Percentiles rank a stretch among this genome's conserved stretches.
phyloP scores from a whole-genome alignment of 305 asterid species.

The Caryopteris hybrid region DNA sequence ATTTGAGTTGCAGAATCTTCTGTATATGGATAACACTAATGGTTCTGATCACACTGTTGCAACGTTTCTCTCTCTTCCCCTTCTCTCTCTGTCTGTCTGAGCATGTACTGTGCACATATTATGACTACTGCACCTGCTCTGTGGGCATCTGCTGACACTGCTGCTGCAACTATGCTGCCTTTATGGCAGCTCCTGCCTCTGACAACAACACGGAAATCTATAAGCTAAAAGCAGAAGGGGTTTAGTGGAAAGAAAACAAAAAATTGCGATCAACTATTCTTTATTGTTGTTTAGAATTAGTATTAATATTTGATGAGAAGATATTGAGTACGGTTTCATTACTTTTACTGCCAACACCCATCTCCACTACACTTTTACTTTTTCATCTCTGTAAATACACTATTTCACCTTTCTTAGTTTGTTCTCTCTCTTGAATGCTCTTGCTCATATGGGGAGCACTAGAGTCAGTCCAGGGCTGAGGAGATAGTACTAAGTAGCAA shows the following conservation, averaged over 20 bases:
- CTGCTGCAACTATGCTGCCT: slow-evolving; percentile 65
- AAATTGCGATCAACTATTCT: no score
- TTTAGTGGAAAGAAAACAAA: not conserved
- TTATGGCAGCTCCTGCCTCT: slow-evolving; percentile 92
- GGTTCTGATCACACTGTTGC: slow-evolving; percentile 44
- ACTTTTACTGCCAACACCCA: not conserved
- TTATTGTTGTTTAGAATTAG: no score
- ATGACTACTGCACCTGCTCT: slow-evolving; percentile 59
- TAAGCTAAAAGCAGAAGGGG: slow-evolving; percentile 31
- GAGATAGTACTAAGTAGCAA: no score
- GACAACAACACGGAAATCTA: slow-evolving; percentile 90
- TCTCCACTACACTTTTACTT: slow-evolving; percentile 9
- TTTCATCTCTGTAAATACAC: slow-evolving; percentile 12
- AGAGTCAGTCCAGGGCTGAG: no score
- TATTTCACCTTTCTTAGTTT: slow-evolving; percentile 27
- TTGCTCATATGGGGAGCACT: not conserved
- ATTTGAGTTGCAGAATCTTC: slow-evolving; percentile 80
- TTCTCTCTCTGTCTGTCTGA: slow-evolving; percentile 12
- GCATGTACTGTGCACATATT: slow-evolving; percentile 50
- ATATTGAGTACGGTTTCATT: slow-evolving; percentile 20
- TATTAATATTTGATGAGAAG: not conserved
- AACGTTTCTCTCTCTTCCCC: not conserved
- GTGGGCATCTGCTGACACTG: slow-evolving; percentile 53
- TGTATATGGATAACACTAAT: slow-evolving; percentile 66
- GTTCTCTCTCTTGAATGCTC: not conserved